A percentile compares a stretch with the other conserved stretches of the same genome.
Conservation (phyloP, 2,329 filamentous ascomycete genomes). For the Calonectria leucothoes region DNA sequence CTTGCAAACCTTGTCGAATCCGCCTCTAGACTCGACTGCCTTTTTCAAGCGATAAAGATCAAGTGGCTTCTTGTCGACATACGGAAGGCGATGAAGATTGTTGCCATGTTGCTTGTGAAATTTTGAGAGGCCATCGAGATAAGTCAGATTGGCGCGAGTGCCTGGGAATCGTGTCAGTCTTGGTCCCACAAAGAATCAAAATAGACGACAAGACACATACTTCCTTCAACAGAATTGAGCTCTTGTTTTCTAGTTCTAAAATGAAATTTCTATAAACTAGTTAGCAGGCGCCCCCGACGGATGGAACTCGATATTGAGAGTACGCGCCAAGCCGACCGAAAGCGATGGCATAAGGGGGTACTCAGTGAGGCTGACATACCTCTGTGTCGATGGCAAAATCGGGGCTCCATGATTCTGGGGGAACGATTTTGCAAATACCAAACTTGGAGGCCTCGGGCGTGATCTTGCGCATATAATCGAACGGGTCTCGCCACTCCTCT, state of each 20-base stretch:
- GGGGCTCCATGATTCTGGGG: constrained; percentile 93
- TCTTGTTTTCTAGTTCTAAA: constrained; percentile 97
- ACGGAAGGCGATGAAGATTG: constrained; percentile 92
- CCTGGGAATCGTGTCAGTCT: constrained; percentile 65
- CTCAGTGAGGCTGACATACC: constrained; percentile 60
- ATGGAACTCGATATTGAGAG: too few relatives aligned
- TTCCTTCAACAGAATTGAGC: constrained; percentile 97
- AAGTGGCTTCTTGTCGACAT: constrained; percentile 96
- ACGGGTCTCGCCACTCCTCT: constrained; percentile 94
- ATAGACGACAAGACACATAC: constrained; percentile 63
- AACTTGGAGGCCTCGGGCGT: constrained; percentile 86
- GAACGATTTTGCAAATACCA: constrained; percentile 95
- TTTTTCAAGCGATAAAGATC: constrained; percentile 97
- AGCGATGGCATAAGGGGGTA: not conserved
- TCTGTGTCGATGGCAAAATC: constrained; percentile 97
- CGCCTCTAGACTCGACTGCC: constrained; percentile 92
- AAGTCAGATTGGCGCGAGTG: constrained; percentile 94
- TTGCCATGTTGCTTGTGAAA: constrained; percentile 98
- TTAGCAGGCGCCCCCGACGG: constrained; percentile 29
- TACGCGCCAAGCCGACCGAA: not conserved
- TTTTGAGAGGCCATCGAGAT: constrained; percentile 93
- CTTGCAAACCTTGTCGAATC: constrained; percentile 97
- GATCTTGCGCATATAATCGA: constrained; percentile 94
- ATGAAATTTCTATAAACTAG: constrained; percentile 80
- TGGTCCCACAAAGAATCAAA: not conserved